Evolutionary conservation across 768 basidiomycete species (phyloP).

Genomic region (Psilocybe subaeruginosa): DNA sequence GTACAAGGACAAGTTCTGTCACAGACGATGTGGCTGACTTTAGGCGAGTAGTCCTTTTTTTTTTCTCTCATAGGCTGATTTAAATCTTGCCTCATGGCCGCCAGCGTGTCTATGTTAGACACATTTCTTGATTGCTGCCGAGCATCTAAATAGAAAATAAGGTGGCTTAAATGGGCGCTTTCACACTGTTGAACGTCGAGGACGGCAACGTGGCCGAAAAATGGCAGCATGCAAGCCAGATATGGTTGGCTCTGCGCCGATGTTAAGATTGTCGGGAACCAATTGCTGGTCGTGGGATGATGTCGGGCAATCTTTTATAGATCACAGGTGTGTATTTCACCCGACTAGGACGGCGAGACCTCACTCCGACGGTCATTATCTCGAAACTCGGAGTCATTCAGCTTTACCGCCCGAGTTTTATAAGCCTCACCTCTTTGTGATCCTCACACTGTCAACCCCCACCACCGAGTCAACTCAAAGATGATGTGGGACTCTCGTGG

Average conservation of each 20-base stretch:
- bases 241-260: slow-evolving; percentile 16
- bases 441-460: not conserved
- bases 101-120: no score
- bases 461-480: slow-evolving; percentile 11
- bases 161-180: not conserved
- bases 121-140: no score
- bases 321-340: not conserved
- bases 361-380: slow-evolving; percentile 10
- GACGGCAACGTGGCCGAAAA: slow-evolving; percentile 2
- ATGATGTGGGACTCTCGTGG: slow-evolving; percentile 46
- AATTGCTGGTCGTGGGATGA: slow-evolving; percentile 6
- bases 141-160: not conserved
- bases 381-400: not conserved
- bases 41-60: no score
- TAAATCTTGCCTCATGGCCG: no score
- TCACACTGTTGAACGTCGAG: not conserved
- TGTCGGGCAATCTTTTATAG: slow-evolving; percentile 3
- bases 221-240: slow-evolving; percentile 1
- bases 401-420: not conserved
- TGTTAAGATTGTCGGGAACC: not conserved
- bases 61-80: no score
- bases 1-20: no score
- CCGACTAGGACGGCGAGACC: slow-evolving; percentile 15
- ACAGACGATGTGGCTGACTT: no score
- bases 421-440: not conserved